Base-by-base conservation (phyloP, 495 filamentous ascomycete species). In the Penicillium turbatum region DNA sequence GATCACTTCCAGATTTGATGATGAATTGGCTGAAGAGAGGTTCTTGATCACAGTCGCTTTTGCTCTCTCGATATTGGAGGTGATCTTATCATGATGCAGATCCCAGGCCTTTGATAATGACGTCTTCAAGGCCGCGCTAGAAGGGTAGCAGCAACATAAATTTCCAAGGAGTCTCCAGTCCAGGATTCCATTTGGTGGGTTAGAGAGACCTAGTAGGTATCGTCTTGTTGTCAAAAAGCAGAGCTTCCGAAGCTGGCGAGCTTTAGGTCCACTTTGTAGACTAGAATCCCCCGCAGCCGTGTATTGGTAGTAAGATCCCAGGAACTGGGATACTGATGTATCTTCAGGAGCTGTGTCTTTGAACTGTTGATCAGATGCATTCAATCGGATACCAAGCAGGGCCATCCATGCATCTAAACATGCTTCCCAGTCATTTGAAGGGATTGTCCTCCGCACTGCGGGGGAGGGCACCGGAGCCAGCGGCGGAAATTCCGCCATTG, bases 391-490 rank as follows among this genome's bases (percentile, higher is more conserved):
- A 26, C 82, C 76, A 21, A 83, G 64, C 3, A 95, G 72, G 8
- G 80, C 63, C 16, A 85, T 68, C 90, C 90, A 95, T 37, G 88
- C 86, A 64, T 89, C 83, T 15, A 93, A 67, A 65, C 86, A 92
- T 31, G 79, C 74, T 49, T 86, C 80, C 90, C 90, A 95, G 68
- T 95, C 89, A 29, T 79, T 71, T 1, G 83, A 78, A 8, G 77
- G 71, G 30, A 95, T 76, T 51, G 78, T 78, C 29, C 80, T 79
- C 57, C 85, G 81, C 71, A 90, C 82, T 48, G 73, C 71, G n/a
- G 79, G 71, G 38, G 84, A 78, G 19, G 90, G 91, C 56, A 91
- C 88, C 4, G 87, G 77, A 35, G 87, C 88, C 65, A 95, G 78
- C 24, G 81, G 76, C 24, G 89, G 89, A 16, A 89, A 75, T 29